Evolutionary conservation across 192 early-diverging fungal species (phyloP).

Genomic region (Spizellomyces punctatus): DNA sequence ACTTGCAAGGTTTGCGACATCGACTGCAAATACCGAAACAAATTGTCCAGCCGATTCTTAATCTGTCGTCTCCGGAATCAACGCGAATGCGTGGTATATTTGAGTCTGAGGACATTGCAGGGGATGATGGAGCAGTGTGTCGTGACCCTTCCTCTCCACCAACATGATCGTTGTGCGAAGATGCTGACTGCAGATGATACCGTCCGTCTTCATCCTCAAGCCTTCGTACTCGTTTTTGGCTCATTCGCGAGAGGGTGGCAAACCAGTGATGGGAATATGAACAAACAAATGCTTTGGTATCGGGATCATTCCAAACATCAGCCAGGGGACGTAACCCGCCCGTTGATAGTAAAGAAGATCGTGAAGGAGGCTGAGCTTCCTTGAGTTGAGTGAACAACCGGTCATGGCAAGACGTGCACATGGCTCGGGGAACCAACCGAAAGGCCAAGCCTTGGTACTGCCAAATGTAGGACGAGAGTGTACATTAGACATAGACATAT

Average conservation of each 20-base stretch:
- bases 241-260: neutral
- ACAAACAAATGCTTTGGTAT: neutral
- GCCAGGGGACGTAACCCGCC: neutral
- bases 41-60: constrained; percentile 5
- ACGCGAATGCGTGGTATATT: too few species aligned
- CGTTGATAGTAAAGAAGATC: neutral
- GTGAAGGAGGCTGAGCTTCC: neutral
- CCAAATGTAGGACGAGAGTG: too few species aligned
- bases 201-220: neutral
- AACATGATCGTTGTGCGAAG: too few species aligned
- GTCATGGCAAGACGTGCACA: constrained; percentile 4
- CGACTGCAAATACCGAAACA: constrained; percentile 9
- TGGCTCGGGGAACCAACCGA: constrained; percentile 2
- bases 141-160: too few species aligned
- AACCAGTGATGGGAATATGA: neutral
- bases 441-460: neutral
- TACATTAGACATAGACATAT: too few species aligned
- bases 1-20: constrained; percentile 10
- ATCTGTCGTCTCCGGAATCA: too few species aligned
- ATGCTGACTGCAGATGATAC: neutral
- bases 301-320: neutral
- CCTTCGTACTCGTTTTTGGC: neutral
- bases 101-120: too few species aligned
- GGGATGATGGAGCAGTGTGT: too few species aligned
- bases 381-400: neutral